Evolutionary conservation across 2,329 filamentous ascomycete species (phyloP).

Genomic region (Emydomyces testavorans): DNA sequence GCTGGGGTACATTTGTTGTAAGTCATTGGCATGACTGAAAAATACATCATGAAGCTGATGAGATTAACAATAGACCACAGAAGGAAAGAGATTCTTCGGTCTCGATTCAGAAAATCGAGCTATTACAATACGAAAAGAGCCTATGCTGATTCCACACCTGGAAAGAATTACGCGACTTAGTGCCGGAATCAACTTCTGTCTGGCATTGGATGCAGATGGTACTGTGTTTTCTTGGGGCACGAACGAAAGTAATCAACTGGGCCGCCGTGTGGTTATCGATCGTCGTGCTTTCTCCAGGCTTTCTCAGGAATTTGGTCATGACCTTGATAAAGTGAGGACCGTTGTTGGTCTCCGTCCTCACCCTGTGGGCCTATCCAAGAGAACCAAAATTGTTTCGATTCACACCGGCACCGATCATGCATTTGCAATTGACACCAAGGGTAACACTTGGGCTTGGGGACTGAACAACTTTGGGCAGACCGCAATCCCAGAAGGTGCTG

Average conservation of each 20-base stretch:
- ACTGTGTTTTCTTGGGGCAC: slow-evolving; percentile 54
- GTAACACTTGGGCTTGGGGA: slow-evolving; percentile 68
- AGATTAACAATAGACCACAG: slow-evolving; percentile 27
- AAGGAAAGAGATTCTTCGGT: slow-evolving; percentile 52
- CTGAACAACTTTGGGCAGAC: slow-evolving; percentile 80
- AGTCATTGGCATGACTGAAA: slow-evolving; percentile 24
- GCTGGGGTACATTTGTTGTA: slow-evolving; percentile 52
- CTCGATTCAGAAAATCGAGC: slow-evolving; percentile 36
- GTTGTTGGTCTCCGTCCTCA: slow-evolving; percentile 45
- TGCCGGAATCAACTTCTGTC: slow-evolving; percentile 46
- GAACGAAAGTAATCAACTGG: slow-evolving; percentile 58
- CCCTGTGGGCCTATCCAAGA: slow-evolving; percentile 47
- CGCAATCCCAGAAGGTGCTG: slow-evolving; percentile 52
- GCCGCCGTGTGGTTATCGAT: slow-evolving; percentile 50
- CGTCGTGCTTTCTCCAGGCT: too few species aligned
- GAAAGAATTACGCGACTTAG: slow-evolving; percentile 45
- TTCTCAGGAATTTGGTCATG: too few species aligned
- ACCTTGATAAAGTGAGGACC: too few species aligned
- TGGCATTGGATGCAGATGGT: slow-evolving; percentile 47
- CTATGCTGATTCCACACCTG: slow-evolving; percentile 38
- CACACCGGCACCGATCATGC: slow-evolving; percentile 68
- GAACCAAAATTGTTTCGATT: slow-evolving; percentile 48
- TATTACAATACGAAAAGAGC: slow-evolving; percentile 33
- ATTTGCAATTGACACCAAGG: slow-evolving; percentile 59
- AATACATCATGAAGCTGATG: slow-evolving; percentile 12